Evolutionary conservation across 2,329 filamentous ascomycete species (phyloP), one percentile per base, ranked within the genome.

Genomic region (Talaromyces sp.): DNA sequence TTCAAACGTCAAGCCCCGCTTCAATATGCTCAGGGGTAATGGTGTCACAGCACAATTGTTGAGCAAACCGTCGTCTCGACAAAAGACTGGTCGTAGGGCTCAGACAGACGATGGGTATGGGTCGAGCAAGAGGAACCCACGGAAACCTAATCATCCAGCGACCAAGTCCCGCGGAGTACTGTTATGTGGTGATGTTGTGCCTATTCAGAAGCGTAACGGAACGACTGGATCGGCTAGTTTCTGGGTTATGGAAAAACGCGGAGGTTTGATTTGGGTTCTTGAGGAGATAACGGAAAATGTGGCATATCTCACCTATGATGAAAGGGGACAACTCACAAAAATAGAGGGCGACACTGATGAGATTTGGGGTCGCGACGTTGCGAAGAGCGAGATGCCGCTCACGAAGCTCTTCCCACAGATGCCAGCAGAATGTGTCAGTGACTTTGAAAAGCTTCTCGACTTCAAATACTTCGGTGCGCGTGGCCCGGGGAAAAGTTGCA

Each of bases 271-370:
- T 66, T 99, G 95, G 95, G 95, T 99, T 9, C 80, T 99, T 2
- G 95, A 99, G 76, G 95, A 99, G 78, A 98, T 99, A 67, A 92
- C 94, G 63, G 95, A 99, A 78, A 93, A 99, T 75, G 89, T 95
- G 45, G 93, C 91, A 3, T 86, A 87, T 67, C 79, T 99, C 50
- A 85, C 83, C 11, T 84, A 96, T 22, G 91, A 96, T 73, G 89
- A 93, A 64, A 88, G 92, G 33, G 93, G 92, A 49, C 84, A 85
- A 50, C 86, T 97, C 19, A 84, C 87, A 33, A 87, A 85, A 60
- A 84, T 90, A 43, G 84, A 85, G 2, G 94, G 94, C n/a, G 86
- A 90, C n/a, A 86, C 87, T n/a, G 87, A 88, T 64, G 86, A 89
- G 24, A 96, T 98, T 60, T 99, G 94, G 90, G 93, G 93, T 22